A percentile compares a stretch with the other conserved stretches of the same genome.
phyloP scores from a whole-genome alignment of 805 yeast genomes.

The Lachancea nothofagi region DNA sequence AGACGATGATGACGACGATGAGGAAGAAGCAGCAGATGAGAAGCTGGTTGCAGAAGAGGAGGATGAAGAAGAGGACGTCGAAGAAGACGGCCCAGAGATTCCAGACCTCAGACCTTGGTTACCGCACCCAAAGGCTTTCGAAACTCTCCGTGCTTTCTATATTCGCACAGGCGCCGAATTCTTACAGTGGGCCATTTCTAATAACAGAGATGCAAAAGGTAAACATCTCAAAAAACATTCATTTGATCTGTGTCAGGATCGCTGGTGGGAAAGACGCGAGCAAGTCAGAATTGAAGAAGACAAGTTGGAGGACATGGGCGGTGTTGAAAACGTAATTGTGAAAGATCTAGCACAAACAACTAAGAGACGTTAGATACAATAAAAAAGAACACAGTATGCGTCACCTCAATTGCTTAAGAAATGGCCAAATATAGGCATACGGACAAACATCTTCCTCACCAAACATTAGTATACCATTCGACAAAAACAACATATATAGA shows the following conservation, averaged over 20 bases:
- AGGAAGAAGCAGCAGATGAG: slow-evolving; percentile 38
- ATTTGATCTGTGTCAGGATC: slow-evolving; percentile 83
- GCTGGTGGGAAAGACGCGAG: slow-evolving; percentile 99
- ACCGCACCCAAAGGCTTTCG: slow-evolving; percentile 95
- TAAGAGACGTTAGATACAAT: slow-evolving; percentile 63
- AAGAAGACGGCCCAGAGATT: slow-evolving; percentile 57
- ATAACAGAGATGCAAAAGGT: slow-evolving; percentile 80
- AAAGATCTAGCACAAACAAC: slow-evolving; percentile 48
- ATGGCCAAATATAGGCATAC: too few relatives aligned
- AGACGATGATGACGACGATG: slow-evolving; percentile 57
- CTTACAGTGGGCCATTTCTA: slow-evolving; percentile 88
- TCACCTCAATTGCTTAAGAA: too few relatives aligned
- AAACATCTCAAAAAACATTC: slow-evolving; percentile 84
- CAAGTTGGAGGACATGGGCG: slow-evolving; percentile 81
- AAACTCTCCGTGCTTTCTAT: slow-evolving; percentile 76
- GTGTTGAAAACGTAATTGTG: slow-evolving; percentile 83
- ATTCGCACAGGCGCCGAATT: slow-evolving; percentile 80
- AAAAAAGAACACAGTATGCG: too few relatives aligned
- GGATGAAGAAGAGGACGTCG: slow-evolving; percentile 61
- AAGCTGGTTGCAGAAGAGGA: slow-evolving; percentile 49
- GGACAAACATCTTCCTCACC: too few relatives aligned
- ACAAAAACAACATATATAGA: too few relatives aligned
- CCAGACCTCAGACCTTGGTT: slow-evolving; percentile 96
- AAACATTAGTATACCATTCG: too few relatives aligned
- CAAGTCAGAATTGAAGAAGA: slow-evolving; percentile 86